These are phyloP conservation scores for Syzygium malaccense DNA, from an alignment of 441 rosid species.

Conservation along the genomic window DNA sequence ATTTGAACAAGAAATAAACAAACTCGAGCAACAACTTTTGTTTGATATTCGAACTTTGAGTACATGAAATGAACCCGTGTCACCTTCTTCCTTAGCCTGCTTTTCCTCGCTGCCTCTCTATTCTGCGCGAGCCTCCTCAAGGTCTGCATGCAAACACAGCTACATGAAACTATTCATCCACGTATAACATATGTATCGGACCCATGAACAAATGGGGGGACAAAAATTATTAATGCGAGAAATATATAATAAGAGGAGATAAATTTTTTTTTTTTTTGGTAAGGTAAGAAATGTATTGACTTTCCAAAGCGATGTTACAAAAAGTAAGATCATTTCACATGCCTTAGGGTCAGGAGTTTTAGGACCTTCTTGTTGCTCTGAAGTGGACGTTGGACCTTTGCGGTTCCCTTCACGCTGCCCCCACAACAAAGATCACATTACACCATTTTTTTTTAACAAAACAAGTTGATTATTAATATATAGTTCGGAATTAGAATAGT, in stretches of 20 bases:
- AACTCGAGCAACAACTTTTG: neutral
- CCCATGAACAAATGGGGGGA: neutral
- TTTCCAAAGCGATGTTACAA: neutral
- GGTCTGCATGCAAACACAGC: neutral
- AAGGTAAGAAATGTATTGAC: no score
- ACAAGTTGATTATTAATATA: neutral
- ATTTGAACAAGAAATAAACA: neutral
- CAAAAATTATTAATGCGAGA: neutral
- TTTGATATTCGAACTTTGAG: neutral
- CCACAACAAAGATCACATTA: slow-evolving; percentile 8
- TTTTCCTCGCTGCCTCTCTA: neutral
- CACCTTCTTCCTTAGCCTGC: neutral
- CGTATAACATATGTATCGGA: neutral
- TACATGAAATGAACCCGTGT: neutral
- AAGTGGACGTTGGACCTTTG: slow-evolving; percentile 68
- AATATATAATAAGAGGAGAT: neutral
- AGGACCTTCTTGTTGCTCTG: slow-evolving; percentile 76
- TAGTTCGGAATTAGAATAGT: neutral
- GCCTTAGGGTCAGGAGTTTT: slow-evolving; percentile 95
- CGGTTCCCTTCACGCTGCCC: slow-evolving; percentile 73
- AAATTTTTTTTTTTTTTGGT: no score
- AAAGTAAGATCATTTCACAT: neutral
- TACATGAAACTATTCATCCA: neutral
- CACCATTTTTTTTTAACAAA: neutral
- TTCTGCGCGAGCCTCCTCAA: neutral